Evolutionary conservation across 1,139 yeast species (phyloP).

Genomic region (Pichia sorboxylosa): DNA sequence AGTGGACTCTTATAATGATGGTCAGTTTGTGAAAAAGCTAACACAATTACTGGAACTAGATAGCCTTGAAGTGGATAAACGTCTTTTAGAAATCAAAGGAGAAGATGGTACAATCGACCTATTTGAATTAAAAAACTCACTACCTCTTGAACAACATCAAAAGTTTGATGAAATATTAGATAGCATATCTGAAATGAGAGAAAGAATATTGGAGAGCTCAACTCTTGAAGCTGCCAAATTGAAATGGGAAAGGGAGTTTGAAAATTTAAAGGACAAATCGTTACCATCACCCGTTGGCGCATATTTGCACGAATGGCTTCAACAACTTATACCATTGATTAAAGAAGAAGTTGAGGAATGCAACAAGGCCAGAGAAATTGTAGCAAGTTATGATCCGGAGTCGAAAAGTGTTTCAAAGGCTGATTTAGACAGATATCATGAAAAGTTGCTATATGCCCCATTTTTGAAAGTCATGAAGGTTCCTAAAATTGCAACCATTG

Average conservation of each 20-base stretch:
- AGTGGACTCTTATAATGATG: slow-evolving; percentile 19
- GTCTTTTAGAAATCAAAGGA: slow-evolving; percentile 15
- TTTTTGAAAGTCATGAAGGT: slow-evolving; percentile 61
- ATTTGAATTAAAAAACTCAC: slow-evolving; percentile 46
- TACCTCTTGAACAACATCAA: slow-evolving; percentile 40
- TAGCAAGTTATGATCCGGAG: slow-evolving; percentile 11
- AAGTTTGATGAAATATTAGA: slow-evolving; percentile 58
- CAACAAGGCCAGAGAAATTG: slow-evolving; percentile 27
- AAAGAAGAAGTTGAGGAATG: slow-evolving; percentile 50
- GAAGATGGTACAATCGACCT: slow-evolving; percentile 37
- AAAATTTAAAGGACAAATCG: slow-evolving; percentile 42
- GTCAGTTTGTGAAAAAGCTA: slow-evolving; percentile 16
- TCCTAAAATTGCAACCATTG: slow-evolving; percentile 71
- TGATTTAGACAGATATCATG: slow-evolving; percentile 27
- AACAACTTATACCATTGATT: slow-evolving; percentile 57
- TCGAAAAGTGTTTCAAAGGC: slow-evolving; percentile 4
- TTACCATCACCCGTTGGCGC: slow-evolving; percentile 55
- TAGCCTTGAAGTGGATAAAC: slow-evolving; percentile 26
- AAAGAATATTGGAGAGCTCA: slow-evolving; percentile 59
- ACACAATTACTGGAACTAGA: slow-evolving; percentile 18
- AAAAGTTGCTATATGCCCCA: slow-evolving; percentile 65
- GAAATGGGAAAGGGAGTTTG: slow-evolving; percentile 80
- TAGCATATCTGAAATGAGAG: slow-evolving; percentile 61
- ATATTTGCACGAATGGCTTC: slow-evolving; percentile 68
- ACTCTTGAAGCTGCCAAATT: slow-evolving; percentile 80